These are phyloP conservation scores for Trichoderma simmonsii DNA, from an alignment of 2,329 filamentous ascomycete genomes.

Conservation along the genomic window DNA sequence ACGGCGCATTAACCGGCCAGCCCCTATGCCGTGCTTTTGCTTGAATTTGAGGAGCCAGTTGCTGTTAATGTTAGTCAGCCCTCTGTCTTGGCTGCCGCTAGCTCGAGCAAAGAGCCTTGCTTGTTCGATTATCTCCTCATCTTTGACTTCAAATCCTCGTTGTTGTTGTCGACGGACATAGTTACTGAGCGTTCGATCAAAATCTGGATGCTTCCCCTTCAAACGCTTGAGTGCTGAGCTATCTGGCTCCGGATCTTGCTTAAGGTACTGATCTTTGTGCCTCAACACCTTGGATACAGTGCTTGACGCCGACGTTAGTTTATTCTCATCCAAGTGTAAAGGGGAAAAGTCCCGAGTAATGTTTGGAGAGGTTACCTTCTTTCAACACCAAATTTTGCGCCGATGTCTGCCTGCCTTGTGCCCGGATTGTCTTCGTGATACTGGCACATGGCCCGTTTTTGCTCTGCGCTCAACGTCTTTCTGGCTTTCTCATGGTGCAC, in stretches of 20 bases:
- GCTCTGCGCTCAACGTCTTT: conserved; percentile 86
- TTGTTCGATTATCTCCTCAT: conserved; percentile 81
- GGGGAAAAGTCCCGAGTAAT: conserved; percentile 20
- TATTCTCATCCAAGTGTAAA: conserved; percentile 25
- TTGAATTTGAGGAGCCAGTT: conserved; percentile 96
- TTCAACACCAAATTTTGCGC: conserved; percentile 91
- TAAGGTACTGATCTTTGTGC: conserved; percentile 91
- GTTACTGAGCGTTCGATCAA: conserved; percentile 84
- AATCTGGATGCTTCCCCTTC: conserved; percentile 84
- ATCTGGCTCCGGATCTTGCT: conserved; percentile 70
- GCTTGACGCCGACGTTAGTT: conserved; percentile 47
- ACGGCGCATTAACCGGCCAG: conserved; percentile 50
- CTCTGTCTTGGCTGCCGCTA: conserved; percentile 64
- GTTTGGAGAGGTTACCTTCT: conserved; percentile 67
- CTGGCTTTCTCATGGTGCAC: conserved; percentile 60
- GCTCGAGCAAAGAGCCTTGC: conserved; percentile 76
- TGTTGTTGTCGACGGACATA: conserved; percentile 82
- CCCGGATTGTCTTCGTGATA: conserved; percentile 88
- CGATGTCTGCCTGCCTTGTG: conserved; percentile 94
- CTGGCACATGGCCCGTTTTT: conserved; percentile 88
- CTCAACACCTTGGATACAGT: conserved; percentile 98
- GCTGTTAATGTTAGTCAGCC: conserved; percentile 66
- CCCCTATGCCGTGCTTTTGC: conserved; percentile 68
- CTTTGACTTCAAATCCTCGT: conserved; percentile 69
- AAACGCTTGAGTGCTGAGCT: conserved; percentile 69